phyloP scores from a whole-genome alignment of 2,329 filamentous ascomycete species.

The Verruconis gallopava region DNA sequence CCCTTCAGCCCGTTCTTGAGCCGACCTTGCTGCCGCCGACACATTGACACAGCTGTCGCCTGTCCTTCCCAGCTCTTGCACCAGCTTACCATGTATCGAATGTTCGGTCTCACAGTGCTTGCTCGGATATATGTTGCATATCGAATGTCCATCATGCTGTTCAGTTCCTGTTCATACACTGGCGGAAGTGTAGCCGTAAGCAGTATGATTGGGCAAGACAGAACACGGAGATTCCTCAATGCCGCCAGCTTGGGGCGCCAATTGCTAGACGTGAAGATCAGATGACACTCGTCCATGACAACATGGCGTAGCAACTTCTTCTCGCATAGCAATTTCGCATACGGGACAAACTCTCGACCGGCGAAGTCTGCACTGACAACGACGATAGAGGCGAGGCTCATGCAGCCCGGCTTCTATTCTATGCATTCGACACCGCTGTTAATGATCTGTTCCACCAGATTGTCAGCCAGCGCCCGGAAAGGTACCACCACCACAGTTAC shows the following conservation, averaged over 20 bases:
- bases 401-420: not conserved
- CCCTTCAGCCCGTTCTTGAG: slow-evolving; percentile 11
- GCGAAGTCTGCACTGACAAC: slow-evolving; percentile 8
- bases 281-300: slow-evolving; percentile 15
- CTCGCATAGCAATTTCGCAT: slow-evolving; percentile 7
- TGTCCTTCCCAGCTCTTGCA: slow-evolving; percentile 2
- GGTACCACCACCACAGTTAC: slow-evolving; percentile 15
- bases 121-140: slow-evolving; percentile 13
- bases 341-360: slow-evolving; percentile 13
- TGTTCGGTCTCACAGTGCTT: slow-evolving; percentile 10
- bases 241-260: slow-evolving; percentile 12
- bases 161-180: slow-evolving; percentile 11
- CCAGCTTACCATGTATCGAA: slow-evolving; percentile 12
- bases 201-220: slow-evolving; percentile 12
- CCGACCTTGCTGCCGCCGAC: not conserved
- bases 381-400: not conserved
- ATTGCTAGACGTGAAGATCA: slow-evolving; percentile 13
- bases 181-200: slow-evolving; percentile 13
- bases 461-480: slow-evolving; percentile 13
- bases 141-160: slow-evolving; percentile 10
- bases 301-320: slow-evolving; percentile 13
- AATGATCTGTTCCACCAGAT: slow-evolving; percentile 10
- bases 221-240: slow-evolving; percentile 12
- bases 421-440: slow-evolving; percentile 3
- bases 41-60: slow-evolving; percentile 9